Percentiles rank a stretch among this genome's conserved stretches.
Conservation (phyloP, 495 filamentous ascomycete genomes). For the Halenospora varia region DNA sequence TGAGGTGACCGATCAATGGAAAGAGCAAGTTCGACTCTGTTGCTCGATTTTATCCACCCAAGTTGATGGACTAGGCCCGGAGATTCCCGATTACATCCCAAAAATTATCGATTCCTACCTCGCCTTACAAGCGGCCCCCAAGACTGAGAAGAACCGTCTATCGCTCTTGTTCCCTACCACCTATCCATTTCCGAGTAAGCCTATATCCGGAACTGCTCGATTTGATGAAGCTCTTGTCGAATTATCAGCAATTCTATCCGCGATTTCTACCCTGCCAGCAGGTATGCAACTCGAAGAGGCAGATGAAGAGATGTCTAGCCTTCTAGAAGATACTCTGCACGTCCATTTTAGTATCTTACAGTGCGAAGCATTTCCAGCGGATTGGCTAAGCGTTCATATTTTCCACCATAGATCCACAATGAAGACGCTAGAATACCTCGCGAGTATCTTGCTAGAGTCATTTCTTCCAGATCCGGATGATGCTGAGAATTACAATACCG, state of each 20-base stretch:
- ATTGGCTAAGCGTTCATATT: constrained; percentile 90
- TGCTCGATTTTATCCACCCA: constrained; percentile 87
- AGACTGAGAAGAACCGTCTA: constrained; percentile 62
- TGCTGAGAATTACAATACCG: constrained; percentile 87
- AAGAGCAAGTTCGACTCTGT: constrained; percentile 87
- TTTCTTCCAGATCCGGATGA: constrained; percentile 87
- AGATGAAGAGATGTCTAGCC: constrained; percentile 67
- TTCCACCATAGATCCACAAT: constrained; percentile 93
- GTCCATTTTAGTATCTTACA: constrained; percentile 85
- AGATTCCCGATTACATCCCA: constrained; percentile 81
- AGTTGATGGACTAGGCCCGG: constrained; percentile 69
- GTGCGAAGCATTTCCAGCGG: constrained; percentile 83
- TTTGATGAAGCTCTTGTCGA: constrained; percentile 93
- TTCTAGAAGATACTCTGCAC: constrained; percentile 70
- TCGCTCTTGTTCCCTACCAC: constrained; percentile 85
- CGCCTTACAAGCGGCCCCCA: constrained; percentile 60
- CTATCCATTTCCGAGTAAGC: constrained; percentile 82
- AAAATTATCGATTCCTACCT: constrained; percentile 89
- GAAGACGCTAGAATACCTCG: constrained; percentile 80
- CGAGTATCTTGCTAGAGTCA: constrained; percentile 67
- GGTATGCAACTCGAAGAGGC: constrained; percentile 66
- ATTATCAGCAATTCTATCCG: constrained; percentile 80
- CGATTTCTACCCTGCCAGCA: constrained; percentile 66
- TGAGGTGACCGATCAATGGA: constrained; percentile 78
- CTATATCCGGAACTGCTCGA: constrained; percentile 52